Evolutionary conservation across 441 rosid genomes (phyloP).

Genomic region (Gossypium davidsonii): DNA sequence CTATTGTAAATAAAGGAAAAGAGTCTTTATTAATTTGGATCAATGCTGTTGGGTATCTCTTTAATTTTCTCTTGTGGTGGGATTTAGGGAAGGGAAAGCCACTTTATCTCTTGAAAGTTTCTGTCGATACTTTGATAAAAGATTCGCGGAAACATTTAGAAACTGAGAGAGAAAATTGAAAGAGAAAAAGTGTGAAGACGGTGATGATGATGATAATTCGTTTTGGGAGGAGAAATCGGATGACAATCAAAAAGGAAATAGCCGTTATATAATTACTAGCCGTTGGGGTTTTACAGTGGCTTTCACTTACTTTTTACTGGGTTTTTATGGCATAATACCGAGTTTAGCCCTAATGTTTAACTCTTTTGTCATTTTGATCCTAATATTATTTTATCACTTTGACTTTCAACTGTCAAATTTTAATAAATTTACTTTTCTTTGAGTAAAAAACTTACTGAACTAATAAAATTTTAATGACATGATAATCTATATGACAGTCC

Average conservation of each 20-base stretch:
- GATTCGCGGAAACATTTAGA: background rate
- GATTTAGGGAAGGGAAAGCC: background rate
- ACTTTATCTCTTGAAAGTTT: background rate
- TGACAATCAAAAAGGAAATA: background rate
- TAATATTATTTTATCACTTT: too few relatives aligned
- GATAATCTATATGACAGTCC: too few relatives aligned
- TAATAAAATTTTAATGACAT: too few relatives aligned
- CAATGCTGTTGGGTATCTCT: background rate
- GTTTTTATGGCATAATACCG: too few relatives aligned
- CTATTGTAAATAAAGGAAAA: background rate
- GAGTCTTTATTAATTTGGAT: background rate
- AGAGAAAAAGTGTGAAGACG: background rate
- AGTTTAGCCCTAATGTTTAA: too few relatives aligned
- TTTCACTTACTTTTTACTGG: background rate
- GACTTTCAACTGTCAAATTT: too few relatives aligned
- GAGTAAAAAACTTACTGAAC: too few relatives aligned
- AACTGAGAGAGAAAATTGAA: background rate
- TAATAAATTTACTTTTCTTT: too few relatives aligned
- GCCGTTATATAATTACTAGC: constrained; percentile 28
- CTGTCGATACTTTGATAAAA: background rate
- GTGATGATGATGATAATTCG: background rate
- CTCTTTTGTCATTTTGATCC: too few relatives aligned
- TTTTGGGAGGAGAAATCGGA: background rate
- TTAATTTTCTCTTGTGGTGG: background rate
- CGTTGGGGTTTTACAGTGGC: constrained; percentile 13